A percentile compares a stretch with the other conserved stretches of the same genome.
Conservation (phyloP, 2,329 filamentous ascomycete genomes). For the Cladosporium cucumerinum region DNA sequence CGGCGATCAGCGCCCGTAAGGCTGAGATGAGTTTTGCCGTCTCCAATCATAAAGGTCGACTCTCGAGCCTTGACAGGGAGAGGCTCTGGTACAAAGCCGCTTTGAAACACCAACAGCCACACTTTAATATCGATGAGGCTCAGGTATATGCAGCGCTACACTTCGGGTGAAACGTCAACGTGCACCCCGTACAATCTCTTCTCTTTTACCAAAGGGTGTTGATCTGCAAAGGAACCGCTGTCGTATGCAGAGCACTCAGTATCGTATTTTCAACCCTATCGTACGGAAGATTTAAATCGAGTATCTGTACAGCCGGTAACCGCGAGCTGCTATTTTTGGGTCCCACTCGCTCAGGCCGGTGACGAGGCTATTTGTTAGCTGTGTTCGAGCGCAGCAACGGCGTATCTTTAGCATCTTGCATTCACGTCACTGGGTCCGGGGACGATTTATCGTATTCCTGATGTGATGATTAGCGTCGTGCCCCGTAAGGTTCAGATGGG, state of each 20-base stretch:
- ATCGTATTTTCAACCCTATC: background rate
- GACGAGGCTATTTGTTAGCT: background rate
- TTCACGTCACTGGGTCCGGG: background rate
- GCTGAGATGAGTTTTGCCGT: background rate
- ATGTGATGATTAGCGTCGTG: background rate
- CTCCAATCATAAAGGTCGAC: background rate
- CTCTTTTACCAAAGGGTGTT: background rate
- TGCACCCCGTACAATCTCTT: background rate
- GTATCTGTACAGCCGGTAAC: background rate
- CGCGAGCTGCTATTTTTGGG: conserved; percentile 1
- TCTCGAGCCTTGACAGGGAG: background rate
- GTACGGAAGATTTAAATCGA: background rate
- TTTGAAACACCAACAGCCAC: background rate
- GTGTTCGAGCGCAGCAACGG: background rate
- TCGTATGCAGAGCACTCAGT: background rate
- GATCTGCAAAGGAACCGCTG: background rate
- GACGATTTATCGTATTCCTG: background rate
- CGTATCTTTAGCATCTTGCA: background rate
- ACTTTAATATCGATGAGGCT: conserved; percentile 2
- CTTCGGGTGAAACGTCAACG: background rate
- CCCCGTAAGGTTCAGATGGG: background rate
- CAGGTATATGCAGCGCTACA: background rate
- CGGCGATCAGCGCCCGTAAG: conserved; percentile 6
- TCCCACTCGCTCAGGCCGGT: background rate
- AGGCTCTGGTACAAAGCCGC: background rate